phyloP scores from a whole-genome alignment of 2,329 filamentous ascomycete genomes.

The Eurotiales sp. region DNA sequence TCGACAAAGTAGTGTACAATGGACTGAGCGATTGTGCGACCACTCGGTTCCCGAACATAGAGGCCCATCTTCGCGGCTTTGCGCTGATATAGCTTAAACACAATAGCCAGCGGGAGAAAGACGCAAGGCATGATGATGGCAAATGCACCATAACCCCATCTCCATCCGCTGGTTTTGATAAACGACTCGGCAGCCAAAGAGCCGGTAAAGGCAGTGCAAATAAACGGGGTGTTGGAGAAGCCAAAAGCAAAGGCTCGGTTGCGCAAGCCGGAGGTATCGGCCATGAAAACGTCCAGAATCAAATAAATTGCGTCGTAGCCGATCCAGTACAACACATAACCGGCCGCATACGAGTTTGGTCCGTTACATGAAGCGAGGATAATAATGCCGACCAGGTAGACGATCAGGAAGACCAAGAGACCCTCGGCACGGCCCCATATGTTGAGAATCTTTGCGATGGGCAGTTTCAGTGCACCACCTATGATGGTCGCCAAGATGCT shows the following conservation, averaged over 20 bases:
- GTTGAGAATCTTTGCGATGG: constrained; percentile 60
- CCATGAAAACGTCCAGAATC: constrained; percentile 57
- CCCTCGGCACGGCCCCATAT: constrained; percentile 61
- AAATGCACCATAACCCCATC: constrained; percentile 62
- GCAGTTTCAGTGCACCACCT: constrained; percentile 57
- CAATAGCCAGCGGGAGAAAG: constrained; percentile 51
- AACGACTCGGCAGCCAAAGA: constrained; percentile 51
- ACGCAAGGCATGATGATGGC: constrained; percentile 57
- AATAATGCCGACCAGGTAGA: constrained; percentile 51
- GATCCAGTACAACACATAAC: constrained; percentile 60
- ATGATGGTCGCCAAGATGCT: constrained; percentile 55
- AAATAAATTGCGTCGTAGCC: constrained; percentile 55
- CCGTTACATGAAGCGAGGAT: constrained; percentile 61
- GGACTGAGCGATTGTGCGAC: constrained; percentile 47
- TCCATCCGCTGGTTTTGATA: constrained; percentile 50
- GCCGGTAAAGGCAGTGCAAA: constrained; percentile 57
- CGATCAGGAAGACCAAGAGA: constrained; percentile 47
- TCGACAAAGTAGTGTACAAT: constrained; percentile 55
- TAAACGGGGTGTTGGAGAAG: constrained; percentile 58
- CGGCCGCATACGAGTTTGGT: constrained; percentile 60
- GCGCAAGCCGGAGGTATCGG: constrained; percentile 58
- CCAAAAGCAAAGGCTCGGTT: constrained; percentile 61
- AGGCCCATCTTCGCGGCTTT: constrained; percentile 57
- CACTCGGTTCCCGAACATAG: constrained; percentile 41
- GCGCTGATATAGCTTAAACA: constrained; percentile 54